These are phyloP conservation scores for Myriosclerotinia curreyana DNA, from an alignment of 2,329 filamentous ascomycete species.

Conservation along the genomic window DNA sequence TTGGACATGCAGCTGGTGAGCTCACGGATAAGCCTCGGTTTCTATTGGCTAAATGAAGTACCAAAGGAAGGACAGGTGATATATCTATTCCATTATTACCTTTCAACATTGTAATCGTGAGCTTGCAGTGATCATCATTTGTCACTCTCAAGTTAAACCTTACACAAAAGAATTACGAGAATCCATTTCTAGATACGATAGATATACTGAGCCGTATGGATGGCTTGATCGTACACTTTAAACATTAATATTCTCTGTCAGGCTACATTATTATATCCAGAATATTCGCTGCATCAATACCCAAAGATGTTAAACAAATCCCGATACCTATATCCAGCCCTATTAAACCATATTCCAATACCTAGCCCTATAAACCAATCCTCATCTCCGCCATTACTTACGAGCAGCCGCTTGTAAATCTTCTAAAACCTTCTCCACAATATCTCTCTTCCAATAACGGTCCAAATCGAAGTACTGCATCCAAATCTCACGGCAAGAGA, in stretches of 20 bases:
- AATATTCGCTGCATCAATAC: not conserved
- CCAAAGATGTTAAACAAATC: not conserved
- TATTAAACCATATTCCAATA: not conserved
- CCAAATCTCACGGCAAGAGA: constrained; percentile 10
- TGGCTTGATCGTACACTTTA: not conserved
- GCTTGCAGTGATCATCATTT: not conserved
- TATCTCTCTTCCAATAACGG: not conserved
- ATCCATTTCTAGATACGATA: not conserved
- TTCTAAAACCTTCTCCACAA: constrained; percentile 4
- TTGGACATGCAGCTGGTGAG: not conserved
- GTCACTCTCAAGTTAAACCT: not conserved
- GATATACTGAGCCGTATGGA: not conserved
- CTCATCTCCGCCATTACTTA: not conserved
- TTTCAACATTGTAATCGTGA: not conserved
- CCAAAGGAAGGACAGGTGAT: not conserved
- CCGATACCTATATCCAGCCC: not conserved
- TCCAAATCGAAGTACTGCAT: constrained; percentile 5
- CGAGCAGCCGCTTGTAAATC: constrained; percentile 9
- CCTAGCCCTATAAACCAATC: not conserved
- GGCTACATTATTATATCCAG: not conserved
- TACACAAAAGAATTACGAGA: not conserved
- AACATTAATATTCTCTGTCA: not conserved
- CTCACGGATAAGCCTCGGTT: not conserved
- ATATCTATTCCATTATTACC: not conserved
- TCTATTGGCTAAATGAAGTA: not conserved